A percentile compares a stretch with the other conserved stretches of the same genome.
Conservation (phyloP, 2,329 filamentous ascomycete species). For the Pyrenochaeta sp. region DNA sequence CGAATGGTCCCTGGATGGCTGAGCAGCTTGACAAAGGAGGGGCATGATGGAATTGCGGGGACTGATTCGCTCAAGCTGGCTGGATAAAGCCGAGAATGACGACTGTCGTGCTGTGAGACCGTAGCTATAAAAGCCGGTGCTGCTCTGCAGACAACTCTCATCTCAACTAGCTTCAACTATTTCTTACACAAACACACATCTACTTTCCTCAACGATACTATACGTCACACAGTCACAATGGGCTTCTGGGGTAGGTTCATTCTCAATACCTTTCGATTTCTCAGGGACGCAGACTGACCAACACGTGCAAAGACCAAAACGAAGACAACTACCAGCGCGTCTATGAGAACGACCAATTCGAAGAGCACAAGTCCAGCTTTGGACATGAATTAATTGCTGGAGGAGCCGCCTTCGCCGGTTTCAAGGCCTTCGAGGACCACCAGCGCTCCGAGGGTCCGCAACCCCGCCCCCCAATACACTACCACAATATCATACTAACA, state of each 20-base stretch:
- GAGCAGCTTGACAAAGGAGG: conserved; percentile 26
- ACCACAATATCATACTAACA: conserved; percentile 10
- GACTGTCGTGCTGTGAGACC: conserved; percentile 5
- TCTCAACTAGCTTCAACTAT: too few species aligned
- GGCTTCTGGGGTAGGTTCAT: conserved; percentile 53
- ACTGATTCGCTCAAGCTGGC: conserved; percentile 11
- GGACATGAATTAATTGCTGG: conserved; percentile 78
- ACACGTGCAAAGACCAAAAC: conserved; percentile 61
- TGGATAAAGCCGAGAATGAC: conserved; percentile 14
- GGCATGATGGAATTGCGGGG: conserved; percentile 23
- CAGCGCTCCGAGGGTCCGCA: conserved; percentile 71
- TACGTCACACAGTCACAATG: conserved; percentile 47
- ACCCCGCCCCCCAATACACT: neutral
- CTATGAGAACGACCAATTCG: conserved; percentile 56
- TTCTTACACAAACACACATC: too few species aligned
- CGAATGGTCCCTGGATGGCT: conserved; percentile 29
- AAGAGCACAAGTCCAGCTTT: conserved; percentile 67
- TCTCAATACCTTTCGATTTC: too few species aligned
- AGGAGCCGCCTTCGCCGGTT: conserved; percentile 78
- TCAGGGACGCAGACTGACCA: too few species aligned
- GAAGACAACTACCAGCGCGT: conserved; percentile 63
- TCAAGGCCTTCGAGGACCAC: conserved; percentile 80
- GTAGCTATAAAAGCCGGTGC: neutral
- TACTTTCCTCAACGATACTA: too few species aligned
- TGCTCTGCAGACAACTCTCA: too few species aligned